These are phyloP conservation scores for Silene latifolia DNA, from an alignment of 148 eudicot species.

Conservation along the genomic window DNA sequence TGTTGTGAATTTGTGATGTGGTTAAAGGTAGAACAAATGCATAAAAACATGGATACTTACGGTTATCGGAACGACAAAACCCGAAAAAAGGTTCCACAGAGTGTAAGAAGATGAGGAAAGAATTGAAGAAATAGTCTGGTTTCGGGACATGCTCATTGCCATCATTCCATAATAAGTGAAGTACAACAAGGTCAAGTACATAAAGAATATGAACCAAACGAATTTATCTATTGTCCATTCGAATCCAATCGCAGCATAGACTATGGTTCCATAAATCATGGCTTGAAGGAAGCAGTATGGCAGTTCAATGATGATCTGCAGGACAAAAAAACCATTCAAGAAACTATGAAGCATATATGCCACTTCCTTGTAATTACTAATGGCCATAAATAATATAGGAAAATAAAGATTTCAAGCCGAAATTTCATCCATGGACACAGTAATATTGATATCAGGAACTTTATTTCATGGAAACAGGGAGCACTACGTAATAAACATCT, in stretches of 20 bases:
- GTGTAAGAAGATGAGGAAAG: constrained; percentile 21
- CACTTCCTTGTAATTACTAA: no score
- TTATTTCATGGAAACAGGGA: no score
- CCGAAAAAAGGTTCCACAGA: constrained; percentile 37
- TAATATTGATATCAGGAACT: no score
- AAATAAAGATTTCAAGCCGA: no score
- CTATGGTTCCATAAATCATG: constrained; percentile 23
- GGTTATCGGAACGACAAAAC: constrained; percentile 31
- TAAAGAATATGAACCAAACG: constrained; percentile 27
- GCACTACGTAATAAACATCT: no score
- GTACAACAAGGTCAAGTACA: constrained; percentile 25
- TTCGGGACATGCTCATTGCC: constrained; percentile 26
- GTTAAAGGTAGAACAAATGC: no score
- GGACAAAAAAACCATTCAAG: background rate
- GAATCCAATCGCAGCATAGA: constrained; percentile 28
- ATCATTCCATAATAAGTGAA: constrained; percentile 45
- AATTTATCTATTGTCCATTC: constrained; percentile 35
- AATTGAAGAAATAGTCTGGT: constrained; percentile 24
- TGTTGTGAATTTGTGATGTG: no score
- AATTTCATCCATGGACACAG: no score
- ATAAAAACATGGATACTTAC: constrained; percentile 18
- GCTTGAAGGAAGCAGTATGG: constrained; percentile 33
- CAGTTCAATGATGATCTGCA: constrained; percentile 33
- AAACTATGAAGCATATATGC: background rate
- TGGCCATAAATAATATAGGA: no score